These are phyloP conservation scores for Dalbergia cultrata DNA, from an alignment of 306 rosid species.

Conservation along the genomic window DNA sequence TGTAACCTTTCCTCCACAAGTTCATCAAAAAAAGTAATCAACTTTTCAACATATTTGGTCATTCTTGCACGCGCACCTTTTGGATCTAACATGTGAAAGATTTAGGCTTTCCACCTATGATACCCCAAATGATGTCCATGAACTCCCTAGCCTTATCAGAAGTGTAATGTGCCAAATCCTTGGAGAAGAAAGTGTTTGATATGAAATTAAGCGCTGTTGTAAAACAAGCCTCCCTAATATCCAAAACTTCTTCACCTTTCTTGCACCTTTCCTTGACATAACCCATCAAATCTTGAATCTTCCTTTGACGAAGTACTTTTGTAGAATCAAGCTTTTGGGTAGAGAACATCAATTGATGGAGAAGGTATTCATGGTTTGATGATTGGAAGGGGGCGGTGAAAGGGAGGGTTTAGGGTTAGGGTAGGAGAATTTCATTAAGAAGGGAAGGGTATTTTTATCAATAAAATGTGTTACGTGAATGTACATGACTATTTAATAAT, in stretches of 20 bases:
- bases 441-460: too few relatives aligned
- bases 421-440: too few relatives aligned
- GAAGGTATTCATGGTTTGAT: too few relatives aligned
- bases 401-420: too few relatives aligned
- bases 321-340: background rate
- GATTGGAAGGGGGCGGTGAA: too few relatives aligned
- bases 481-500: too few relatives aligned
- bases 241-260: background rate
- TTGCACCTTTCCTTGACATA: background rate
- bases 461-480: too few relatives aligned
- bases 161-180: background rate
- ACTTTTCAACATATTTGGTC: background rate
- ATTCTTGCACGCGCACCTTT: background rate
- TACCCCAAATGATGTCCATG: background rate
- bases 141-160: background rate
- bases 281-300: background rate
- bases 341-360: background rate
- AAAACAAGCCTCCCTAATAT: slow-evolving; percentile 29
- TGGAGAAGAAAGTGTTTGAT: slow-evolving; percentile 31
- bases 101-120: background rate
- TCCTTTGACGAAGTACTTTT: background rate
- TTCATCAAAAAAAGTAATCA: background rate
- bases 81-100: background rate
- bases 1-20: background rate
- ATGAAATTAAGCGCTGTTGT: slow-evolving; percentile 16